Evolutionary conservation across 805 yeast species (phyloP).

Genomic region (Metschnikowia bowlesiae): DNA sequence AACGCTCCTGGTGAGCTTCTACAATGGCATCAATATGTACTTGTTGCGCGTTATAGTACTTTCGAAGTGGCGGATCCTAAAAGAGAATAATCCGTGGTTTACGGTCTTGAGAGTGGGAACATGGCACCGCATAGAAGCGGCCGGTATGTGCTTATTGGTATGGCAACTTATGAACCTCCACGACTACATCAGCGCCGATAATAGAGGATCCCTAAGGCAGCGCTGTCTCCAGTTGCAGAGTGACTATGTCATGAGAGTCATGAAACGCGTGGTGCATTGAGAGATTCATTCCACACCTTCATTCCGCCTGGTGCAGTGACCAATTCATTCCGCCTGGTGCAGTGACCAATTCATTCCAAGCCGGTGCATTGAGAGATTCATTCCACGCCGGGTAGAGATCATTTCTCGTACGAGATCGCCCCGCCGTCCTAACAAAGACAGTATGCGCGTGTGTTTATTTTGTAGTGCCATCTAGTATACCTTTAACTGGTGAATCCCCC

Average conservation of each 20-base stretch:
- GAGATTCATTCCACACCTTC: background rate
- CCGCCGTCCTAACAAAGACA: background rate
- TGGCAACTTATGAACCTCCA: conserved; percentile 37
- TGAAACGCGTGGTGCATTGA: conserved; percentile 9
- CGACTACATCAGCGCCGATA: conserved; percentile 24
- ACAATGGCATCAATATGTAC: conserved; percentile 30
- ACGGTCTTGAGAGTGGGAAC: conserved; percentile 20
- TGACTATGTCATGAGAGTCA: conserved; percentile 14
- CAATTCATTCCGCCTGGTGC: background rate
- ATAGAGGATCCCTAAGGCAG: conserved; percentile 7
- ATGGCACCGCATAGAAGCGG: conserved; percentile 33
- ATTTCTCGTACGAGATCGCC: background rate
- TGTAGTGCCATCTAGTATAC: background rate
- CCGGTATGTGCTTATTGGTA: conserved; percentile 32
- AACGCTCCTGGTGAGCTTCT: conserved; percentile 21
- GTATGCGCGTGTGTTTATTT: background rate
- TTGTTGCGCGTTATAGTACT: conserved; percentile 31
- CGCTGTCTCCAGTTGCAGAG: conserved; percentile 10
- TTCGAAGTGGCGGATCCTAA: conserved; percentile 39
- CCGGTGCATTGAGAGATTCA: too few relatives aligned
- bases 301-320: too few relatives aligned
- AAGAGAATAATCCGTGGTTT: conserved; percentile 36
- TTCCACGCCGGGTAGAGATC: too few relatives aligned
- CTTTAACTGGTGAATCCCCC: conserved; percentile 44
- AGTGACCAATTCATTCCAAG: too few relatives aligned